Evolutionary conservation across 495 filamentous ascomycete species (phyloP), one percentile per base, ranked within the genome.

Genomic region (Letharia lupina): DNA sequence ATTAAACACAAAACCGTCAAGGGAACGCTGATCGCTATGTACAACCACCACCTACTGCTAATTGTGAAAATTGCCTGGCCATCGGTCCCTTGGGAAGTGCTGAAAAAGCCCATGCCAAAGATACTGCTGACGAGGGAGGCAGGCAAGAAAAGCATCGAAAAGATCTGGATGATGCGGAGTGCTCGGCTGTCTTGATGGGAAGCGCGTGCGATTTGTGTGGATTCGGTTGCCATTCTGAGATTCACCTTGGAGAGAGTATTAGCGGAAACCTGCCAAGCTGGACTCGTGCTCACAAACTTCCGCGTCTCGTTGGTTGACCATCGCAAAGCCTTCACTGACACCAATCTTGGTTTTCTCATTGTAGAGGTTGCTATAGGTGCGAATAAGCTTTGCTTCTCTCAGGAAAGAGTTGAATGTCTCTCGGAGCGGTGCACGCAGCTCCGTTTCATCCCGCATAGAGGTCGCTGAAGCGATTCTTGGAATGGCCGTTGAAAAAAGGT

Each of bases 261-360:
- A 65, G 56, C 28, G 33, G 37, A 47, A 2, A 2, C 1, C 40
- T 60, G 23, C 33, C 13, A 60, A 50, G 44, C 41, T 9, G 47
- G 62, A 64, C 28, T 2, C 56, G 4, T 56, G 62, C 56, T n/a
- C 40, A 65, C 54, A 45, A 60, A 67, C 60, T 33, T 67, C 65
- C 28, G 65, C 65, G 48, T 67, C 65, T 42, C 65, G 65, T 64
- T 67, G 65, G 39, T 67, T 64, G 10, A 67, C 65, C 65, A 67
- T 63, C 40, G 65, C 65, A 63, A 67, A 67, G 65, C 60, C 59
- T 63, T 67, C 65, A 59, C 57, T 67, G 40, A 67, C 61, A 10
- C 65, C 65, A 48, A 67, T 63, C n/a, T 63, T 67, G 31, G 60
- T 31, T 31, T 60, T 23, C 61, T 67, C 59, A 18, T 54, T 48